phyloP scores from a whole-genome alignment of 306 rosid species.

The Gleditsia sinensis region DNA sequence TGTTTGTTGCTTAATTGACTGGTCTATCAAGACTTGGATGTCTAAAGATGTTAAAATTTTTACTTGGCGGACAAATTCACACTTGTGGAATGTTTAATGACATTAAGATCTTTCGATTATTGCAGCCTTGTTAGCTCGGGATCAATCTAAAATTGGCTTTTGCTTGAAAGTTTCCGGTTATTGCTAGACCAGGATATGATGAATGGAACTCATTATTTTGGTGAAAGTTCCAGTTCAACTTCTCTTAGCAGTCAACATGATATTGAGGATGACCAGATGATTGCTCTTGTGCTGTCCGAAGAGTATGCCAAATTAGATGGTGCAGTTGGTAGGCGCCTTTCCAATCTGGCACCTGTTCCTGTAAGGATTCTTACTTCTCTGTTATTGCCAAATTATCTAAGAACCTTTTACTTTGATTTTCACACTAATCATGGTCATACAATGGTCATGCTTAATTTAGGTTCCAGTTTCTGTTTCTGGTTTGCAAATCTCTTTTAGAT shows the following conservation, averaged over 20 bases:
- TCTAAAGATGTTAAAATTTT: neutral
- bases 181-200: conserved; percentile 34
- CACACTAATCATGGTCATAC: neutral
- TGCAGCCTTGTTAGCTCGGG: conserved; percentile 29
- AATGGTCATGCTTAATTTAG: neutral
- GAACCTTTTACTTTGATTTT: conserved; percentile 17
- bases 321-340: conserved; percentile 65
- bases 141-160: conserved; percentile 1
- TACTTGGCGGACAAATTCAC: neutral
- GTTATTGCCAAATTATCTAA: neutral
- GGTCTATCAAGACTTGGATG: neutral
- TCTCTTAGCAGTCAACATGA: conserved; percentile 67
- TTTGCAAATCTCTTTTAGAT: neutral
- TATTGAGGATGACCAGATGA: conserved; percentile 79
- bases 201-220: conserved; percentile 51
- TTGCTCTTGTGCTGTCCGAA: conserved; percentile 74
- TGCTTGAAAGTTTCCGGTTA: conserved; percentile 14
- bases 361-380: conserved; percentile 40
- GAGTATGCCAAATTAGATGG: conserved; percentile 86
- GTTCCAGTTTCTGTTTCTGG: neutral
- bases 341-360: conserved; percentile 77
- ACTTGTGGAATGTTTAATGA: conserved; percentile 10
- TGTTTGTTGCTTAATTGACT: conserved; percentile 2
- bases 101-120: neutral
- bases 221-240: conserved; percentile 71